Evolutionary conservation across 345 rosid genomes (phyloP).

Genomic region (Linum usitatissimum): DNA sequence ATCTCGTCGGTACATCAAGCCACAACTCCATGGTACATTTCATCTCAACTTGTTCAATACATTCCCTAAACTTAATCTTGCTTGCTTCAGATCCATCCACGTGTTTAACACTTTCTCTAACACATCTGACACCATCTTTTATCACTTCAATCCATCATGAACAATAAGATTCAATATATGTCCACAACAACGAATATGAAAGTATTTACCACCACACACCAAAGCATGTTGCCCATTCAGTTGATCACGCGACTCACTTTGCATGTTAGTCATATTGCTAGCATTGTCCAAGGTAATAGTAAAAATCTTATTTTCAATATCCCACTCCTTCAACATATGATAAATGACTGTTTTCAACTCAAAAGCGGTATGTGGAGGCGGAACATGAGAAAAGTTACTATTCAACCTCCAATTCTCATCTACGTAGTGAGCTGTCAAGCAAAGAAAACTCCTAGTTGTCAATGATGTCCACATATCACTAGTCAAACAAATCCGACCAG

Average conservation of each 20-base stretch:
- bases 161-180: background rate
- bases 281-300: background rate
- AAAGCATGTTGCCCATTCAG: background rate
- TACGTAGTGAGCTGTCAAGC: background rate
- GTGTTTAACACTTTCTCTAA: background rate
- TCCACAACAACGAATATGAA: background rate
- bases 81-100: background rate
- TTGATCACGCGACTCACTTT: background rate
- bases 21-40: background rate
- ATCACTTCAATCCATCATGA: background rate
- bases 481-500: background rate
- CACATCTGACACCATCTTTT: background rate
- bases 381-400: background rate
- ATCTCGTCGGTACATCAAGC: background rate
- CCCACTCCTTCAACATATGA: background rate
- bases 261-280: background rate
- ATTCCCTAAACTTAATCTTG: background rate
- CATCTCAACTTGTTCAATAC: background rate
- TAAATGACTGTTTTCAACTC: background rate
- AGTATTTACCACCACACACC: background rate
- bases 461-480: background rate
- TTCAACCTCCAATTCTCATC: background rate
- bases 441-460: background rate
- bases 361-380: background rate
- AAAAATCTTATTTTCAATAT: background rate